These are phyloP conservation scores for Hyaloscypha bicolor DNA, from an alignment of 495 filamentous ascomycete species.

Conservation along the genomic window DNA sequence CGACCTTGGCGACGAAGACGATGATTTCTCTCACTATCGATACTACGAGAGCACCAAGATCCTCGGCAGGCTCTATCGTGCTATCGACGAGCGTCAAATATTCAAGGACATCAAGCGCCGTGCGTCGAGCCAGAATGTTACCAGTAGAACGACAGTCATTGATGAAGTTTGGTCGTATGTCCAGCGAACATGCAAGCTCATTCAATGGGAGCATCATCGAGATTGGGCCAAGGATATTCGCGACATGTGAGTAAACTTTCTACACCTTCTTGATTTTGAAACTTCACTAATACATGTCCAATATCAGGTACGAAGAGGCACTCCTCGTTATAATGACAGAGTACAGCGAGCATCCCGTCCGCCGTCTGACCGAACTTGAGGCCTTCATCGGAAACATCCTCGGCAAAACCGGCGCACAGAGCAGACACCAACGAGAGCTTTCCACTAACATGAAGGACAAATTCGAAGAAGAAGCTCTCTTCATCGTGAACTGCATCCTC, in stretches of 20 bases:
- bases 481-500: conserved; percentile 28
- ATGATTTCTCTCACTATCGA: conserved; percentile 42
- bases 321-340: conserved; percentile 57
- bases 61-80: conserved; percentile 71
- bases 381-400: conserved; percentile 75
- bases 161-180: conserved; percentile 50
- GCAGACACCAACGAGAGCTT: conserved; percentile 62
- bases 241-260: conserved; percentile 47
- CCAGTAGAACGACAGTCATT: conserved; percentile 41
- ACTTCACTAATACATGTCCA: not conserved
- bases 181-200: conserved; percentile 22
- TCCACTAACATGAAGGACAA: conserved; percentile 64
- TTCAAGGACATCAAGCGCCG: conserved; percentile 56
- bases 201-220: conserved; percentile 35
- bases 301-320: conserved; percentile 64
- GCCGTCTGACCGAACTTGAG: conserved; percentile 69
- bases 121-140: conserved; percentile 17
- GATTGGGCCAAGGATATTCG: conserved; percentile 52
- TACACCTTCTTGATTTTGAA: not conserved
- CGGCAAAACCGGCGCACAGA: conserved; percentile 60
- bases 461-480: conserved; percentile 43
- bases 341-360: conserved; percentile 58
- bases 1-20: conserved; percentile 58
- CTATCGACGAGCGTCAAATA: conserved; percentile 72
- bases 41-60: conserved; percentile 74